phyloP scores from a whole-genome alignment of 169 alveolate genomes.

The Plasmodium cynomolgi region DNA sequence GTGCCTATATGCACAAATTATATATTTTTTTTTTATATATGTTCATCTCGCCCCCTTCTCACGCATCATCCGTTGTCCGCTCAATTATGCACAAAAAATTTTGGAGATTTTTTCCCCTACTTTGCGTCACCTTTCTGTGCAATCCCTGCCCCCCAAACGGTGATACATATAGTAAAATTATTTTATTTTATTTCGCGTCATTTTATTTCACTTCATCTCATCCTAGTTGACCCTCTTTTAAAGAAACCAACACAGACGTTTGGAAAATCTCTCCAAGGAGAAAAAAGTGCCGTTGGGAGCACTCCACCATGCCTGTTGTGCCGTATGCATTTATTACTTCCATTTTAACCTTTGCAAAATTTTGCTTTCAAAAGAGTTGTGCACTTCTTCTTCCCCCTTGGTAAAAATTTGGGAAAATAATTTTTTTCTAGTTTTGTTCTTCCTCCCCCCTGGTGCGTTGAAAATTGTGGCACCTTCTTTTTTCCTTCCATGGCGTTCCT shows the following conservation, averaged over 20 bases:
- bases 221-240: not conserved
- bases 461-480: not conserved
- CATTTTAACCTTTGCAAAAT: not conserved
- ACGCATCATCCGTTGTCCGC: not conserved
- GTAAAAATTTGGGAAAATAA: not conserved
- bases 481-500: not conserved
- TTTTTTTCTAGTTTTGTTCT: not conserved
- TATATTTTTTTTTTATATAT: not conserved
- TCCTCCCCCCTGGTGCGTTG: not conserved
- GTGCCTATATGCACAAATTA: not conserved
- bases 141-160: not conserved
- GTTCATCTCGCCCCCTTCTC: not conserved
- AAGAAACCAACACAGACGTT: not conserved
- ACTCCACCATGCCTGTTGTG: not conserved
- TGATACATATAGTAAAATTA: not conserved
- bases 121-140: not conserved
- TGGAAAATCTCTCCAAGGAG: not conserved
- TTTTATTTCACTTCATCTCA: not conserved
- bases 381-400: not conserved
- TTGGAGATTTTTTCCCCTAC: not conserved
- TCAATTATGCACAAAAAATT: not conserved
- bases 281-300: not conserved
- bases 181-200: not conserved
- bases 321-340: not conserved
- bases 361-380: not conserved